These are phyloP conservation scores for slime mould (Dictyostelium discoideum) DNA, from an alignment of 78 protist species.

Conservation along the genomic window DNA sequence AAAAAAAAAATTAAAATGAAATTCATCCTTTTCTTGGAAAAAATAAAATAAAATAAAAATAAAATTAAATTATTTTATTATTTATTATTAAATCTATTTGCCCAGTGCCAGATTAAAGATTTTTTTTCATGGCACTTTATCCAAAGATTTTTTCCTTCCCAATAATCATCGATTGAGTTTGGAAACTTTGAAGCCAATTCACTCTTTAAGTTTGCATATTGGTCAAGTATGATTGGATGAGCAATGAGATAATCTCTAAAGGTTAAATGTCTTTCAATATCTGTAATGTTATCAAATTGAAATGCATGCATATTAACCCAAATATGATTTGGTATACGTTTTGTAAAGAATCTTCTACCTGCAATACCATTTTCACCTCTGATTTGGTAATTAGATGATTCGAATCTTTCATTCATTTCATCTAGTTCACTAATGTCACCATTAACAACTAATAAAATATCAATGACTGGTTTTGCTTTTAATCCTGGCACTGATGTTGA, in stretches of 20 bases:
- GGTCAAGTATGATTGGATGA: neutral
- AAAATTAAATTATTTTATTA: neutral
- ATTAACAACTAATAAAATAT: neutral
- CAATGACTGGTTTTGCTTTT: neutral
- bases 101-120: neutral
- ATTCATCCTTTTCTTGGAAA: no score
- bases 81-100: neutral
- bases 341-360: neutral
- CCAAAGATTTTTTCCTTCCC: conserved; percentile 5
- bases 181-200: neutral
- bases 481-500: neutral
- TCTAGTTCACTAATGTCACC: neutral
- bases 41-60: neutral
- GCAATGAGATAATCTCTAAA: neutral
- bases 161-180: neutral
- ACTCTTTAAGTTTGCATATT: neutral
- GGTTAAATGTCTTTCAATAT: conserved; percentile 8
- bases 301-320: conserved; percentile 2
- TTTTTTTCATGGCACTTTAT: neutral
- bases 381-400: neutral
- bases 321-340: neutral
- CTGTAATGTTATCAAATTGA: neutral
- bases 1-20: neutral
- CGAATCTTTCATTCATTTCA: neutral
- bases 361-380: neutral